Base-by-base conservation (phyloP, 2,329 filamentous ascomycete species). In the Stemphylium lycopersici region DNA sequence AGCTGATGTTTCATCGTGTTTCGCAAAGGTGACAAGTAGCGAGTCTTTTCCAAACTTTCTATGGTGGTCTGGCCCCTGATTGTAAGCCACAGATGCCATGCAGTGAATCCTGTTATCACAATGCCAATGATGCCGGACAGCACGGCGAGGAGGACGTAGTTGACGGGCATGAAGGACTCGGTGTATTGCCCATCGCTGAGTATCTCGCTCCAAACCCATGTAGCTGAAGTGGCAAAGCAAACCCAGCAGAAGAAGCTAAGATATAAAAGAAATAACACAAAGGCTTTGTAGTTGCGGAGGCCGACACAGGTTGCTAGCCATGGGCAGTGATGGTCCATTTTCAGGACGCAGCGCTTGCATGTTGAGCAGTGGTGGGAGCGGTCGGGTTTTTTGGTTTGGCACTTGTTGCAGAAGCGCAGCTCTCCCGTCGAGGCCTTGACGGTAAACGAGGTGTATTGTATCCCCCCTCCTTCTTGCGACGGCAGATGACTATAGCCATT, bases 251-350 rank as follows among this genome's bases (percentile, higher is more conserved):
- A 96, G 2, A 96, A 58, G 3, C 89, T 90, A 0, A 90, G 91
- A 75, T 99, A 98, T 51, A 93, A 84, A 22, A 99, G 81, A 74
- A 98, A 99, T 3, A 98, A 83, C 48, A 99, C 75, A 72, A 99
- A 99, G 0, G 93, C 84, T 78, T 99, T 99, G 82, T 97, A 96
- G 77, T 99, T 99, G 70, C 86, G 87, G 61, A 99, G 80, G 16
- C 95, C 95, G 55, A 99, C 90, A 76, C 95, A 99, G 3, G 91
- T 96, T 24, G 95, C 93, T 44, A 99, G 83, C 95, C 95, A 99
- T 13, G 95, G 95, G 74, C 95, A 99, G 79, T 99, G 95, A 76
- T 99, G 95, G 73, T 99, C 95, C 95, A 99, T 99, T 81, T 99
- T 99, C 75, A 99, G 82, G 22, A 99, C 93, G 75, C 95, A 99